Conservation (phyloP, 129 eudicot species). For the Saposhnikovia divaricata region DNA sequence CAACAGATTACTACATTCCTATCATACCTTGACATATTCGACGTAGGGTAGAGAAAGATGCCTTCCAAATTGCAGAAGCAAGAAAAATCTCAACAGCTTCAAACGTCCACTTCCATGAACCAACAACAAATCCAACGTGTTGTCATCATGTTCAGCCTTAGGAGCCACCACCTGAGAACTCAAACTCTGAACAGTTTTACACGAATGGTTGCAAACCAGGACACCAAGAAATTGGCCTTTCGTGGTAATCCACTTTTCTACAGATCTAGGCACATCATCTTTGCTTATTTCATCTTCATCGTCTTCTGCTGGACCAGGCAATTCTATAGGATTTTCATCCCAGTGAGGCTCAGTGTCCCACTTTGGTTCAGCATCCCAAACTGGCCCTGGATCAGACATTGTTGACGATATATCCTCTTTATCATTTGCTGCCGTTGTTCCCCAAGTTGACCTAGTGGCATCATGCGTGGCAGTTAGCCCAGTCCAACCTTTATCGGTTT, state of each 20-base stretch:
- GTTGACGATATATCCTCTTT: constrained; percentile 96
- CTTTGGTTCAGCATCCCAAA: constrained; percentile 97
- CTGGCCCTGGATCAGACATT: constrained; percentile 94
- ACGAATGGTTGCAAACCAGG: constrained; percentile 86
- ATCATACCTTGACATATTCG: constrained; percentile 79
- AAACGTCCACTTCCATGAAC: constrained; percentile 86
- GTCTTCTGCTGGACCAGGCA: constrained; percentile 54
- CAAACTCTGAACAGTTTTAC: constrained; percentile 95
- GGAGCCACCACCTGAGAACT: constrained; percentile 99
- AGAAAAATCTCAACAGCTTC: constrained; percentile 67
- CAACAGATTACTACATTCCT: background rate
- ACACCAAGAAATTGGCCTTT: constrained; percentile 93
- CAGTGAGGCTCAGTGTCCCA: constrained; percentile 84
- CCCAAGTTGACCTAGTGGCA: constrained; percentile 68
- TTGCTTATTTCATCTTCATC: constrained; percentile 31
- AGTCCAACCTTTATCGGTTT: constrained; percentile 78
- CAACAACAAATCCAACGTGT: constrained; percentile 74
- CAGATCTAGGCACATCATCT: constrained; percentile 28
- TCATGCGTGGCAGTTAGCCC: constrained; percentile 66
- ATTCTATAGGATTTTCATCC: constrained; percentile 77
- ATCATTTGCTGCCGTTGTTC: constrained; percentile 52
- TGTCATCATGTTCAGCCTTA: constrained; percentile 94
- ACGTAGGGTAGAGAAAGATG: constrained; percentile 92
- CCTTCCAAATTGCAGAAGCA: constrained; percentile 72
- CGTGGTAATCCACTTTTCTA: constrained; percentile 67